Percentiles rank a stretch among this genome's conserved stretches.
These are phyloP conservation scores for Phoenix roebelenii DNA, from an alignment of 176 grass and related monocot species.

Conservation along the genomic window DNA sequence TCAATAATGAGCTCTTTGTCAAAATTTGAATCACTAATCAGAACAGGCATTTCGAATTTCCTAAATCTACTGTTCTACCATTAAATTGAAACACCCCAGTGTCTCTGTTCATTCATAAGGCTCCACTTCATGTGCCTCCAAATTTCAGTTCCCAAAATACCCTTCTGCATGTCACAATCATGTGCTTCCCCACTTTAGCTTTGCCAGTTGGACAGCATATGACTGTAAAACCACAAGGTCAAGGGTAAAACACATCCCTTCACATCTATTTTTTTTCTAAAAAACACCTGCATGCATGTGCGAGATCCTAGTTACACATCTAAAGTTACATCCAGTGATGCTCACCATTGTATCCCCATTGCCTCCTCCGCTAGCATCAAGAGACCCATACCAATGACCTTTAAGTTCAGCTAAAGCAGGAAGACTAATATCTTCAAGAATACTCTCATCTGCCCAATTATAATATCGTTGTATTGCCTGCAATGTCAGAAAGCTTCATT, in stretches of 20 bases:
- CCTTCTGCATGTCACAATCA: no score
- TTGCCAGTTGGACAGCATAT: no score
- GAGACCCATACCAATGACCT: constrained; percentile 90
- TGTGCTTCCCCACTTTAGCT: no score
- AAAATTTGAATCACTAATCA: not conserved
- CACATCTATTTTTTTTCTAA: no score
- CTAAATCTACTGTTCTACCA: no score
- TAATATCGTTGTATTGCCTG: constrained; percentile 73
- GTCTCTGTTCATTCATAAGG: no score
- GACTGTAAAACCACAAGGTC: no score
- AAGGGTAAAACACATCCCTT: no score
- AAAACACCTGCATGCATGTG: no score
- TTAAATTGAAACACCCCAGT: no score
- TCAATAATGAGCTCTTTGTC: not conserved
- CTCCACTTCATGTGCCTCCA: no score
- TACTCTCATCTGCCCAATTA: constrained; percentile 63
- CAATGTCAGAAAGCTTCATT: constrained; percentile 17
- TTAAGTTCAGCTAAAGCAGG: constrained; percentile 90
- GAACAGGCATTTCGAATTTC: not conserved
- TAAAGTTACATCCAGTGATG: constrained; percentile 4
- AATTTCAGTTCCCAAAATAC: no score
- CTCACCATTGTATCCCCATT: constrained; percentile 95
- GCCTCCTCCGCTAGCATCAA: constrained; percentile 94
- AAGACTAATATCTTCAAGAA: constrained; percentile 81
- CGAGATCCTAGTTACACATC: not conserved